These are phyloP conservation scores for Polytrichum formosum DNA, from an alignment of 225 moss, liverwort and hornwort genomes.

Conservation along the genomic window DNA sequence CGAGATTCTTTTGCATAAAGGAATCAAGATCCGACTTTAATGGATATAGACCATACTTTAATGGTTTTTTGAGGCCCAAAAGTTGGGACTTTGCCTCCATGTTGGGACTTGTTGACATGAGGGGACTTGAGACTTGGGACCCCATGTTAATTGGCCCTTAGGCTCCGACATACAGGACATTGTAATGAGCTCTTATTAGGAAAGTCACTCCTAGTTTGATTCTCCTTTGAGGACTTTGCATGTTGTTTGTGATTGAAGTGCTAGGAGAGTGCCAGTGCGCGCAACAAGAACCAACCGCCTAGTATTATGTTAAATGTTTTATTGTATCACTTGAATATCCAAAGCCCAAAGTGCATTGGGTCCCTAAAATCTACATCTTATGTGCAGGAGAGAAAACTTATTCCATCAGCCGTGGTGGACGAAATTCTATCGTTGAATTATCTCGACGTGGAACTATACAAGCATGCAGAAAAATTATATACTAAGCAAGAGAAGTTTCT, in stretches of 20 bases:
- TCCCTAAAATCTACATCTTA: background rate
- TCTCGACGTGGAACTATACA: constrained; percentile 45
- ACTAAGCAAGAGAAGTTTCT: constrained; percentile 40
- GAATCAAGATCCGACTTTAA: too few species aligned
- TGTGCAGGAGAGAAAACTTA: constrained; percentile 45
- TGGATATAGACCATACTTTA: too few species aligned
- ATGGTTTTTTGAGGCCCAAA: too few species aligned
- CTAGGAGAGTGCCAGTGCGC: constrained; percentile 9
- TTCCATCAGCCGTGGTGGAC: constrained; percentile 37
- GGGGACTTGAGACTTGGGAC: too few species aligned
- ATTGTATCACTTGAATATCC: background rate
- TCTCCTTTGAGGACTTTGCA: background rate
- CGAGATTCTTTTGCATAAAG: too few species aligned
- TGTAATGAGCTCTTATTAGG: too few species aligned
- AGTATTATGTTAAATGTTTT: constrained; percentile 4
- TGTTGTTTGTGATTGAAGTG: constrained; percentile 7
- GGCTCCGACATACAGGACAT: too few species aligned
- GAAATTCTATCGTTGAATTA: constrained; percentile 49
- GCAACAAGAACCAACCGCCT: background rate
- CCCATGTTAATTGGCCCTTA: too few species aligned
- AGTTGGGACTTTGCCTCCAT: too few species aligned
- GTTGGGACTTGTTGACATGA: too few species aligned
- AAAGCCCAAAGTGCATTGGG: background rate
- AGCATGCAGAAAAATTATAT: constrained; percentile 40
- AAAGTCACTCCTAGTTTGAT: background rate